A percentile compares a stretch with the other conserved stretches of the same genome.
These are phyloP conservation scores for Phytophthora lateralis DNA, from an alignment of 352 stramenopile species.

Conservation along the genomic window DNA sequence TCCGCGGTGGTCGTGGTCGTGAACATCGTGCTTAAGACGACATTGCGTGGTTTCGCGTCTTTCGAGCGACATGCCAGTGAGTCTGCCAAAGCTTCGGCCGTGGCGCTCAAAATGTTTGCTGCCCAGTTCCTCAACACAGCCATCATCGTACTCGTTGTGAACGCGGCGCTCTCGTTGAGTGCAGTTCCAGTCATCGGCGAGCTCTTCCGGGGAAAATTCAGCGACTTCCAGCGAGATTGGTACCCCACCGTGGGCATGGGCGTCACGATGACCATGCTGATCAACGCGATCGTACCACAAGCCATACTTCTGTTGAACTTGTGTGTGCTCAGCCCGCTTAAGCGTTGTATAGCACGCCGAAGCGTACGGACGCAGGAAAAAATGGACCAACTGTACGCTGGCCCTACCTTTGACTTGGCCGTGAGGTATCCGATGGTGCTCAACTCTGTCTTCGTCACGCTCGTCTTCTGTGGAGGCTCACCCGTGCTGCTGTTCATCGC, in stretches of 20 bases:
- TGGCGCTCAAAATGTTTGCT: conserved; percentile 81
- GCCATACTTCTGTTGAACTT: conserved; percentile 61
- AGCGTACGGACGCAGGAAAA: conserved; percentile 68
- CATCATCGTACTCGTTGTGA: conserved; percentile 83
- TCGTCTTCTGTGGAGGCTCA: conserved; percentile 82
- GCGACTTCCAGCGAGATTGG: conserved; percentile 86
- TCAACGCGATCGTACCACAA: conserved; percentile 82
- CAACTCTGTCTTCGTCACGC: conserved; percentile 86
- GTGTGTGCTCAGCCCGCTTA: conserved; percentile 60
- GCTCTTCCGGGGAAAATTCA: conserved; percentile 79
- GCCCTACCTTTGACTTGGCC: conserved; percentile 74
- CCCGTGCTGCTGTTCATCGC: conserved; percentile 83
- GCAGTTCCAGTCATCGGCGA: conserved; percentile 53
- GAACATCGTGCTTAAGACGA: conserved; percentile 76
- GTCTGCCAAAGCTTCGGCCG: conserved; percentile 72
- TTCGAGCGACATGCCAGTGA: conserved; percentile 86
- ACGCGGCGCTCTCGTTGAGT: conserved; percentile 54
- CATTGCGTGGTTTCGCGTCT: conserved; percentile 63
- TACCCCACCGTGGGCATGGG: conserved; percentile 88
- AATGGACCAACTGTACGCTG: conserved; percentile 83
- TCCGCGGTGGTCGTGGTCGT: conserved; percentile 75
- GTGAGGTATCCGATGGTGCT: conserved; percentile 84
- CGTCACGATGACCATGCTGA: conserved; percentile 87
- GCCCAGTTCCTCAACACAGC: conserved; percentile 87
- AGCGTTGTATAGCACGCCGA: conserved; percentile 42